Percentiles rank a stretch among this genome's conserved stretches.
These are phyloP conservation scores for Malus hybrid DNA, from an alignment of 331 rosid species.

Conservation along the genomic window DNA sequence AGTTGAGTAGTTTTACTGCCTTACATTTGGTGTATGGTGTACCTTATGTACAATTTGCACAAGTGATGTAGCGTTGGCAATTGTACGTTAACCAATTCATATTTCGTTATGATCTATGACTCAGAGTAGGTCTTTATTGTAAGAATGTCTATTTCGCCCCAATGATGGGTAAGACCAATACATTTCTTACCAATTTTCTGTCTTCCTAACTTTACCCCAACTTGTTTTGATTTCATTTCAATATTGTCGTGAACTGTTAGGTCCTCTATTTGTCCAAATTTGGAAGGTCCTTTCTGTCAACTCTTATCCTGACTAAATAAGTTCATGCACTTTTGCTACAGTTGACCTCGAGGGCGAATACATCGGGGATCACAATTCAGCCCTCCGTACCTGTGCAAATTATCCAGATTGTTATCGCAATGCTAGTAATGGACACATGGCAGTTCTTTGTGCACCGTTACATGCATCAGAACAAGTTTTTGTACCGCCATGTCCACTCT, in stretches of 20 bases:
- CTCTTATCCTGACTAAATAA: background rate
- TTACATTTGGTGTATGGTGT: background rate
- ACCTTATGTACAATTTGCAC: background rate
- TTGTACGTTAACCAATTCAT: background rate
- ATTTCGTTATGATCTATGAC: background rate
- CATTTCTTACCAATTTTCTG: background rate
- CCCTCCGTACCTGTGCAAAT: slow-evolving; percentile 48
- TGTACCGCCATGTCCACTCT: slow-evolving; percentile 81
- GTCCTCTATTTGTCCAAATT: background rate
- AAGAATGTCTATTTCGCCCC: background rate
- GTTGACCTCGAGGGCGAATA: slow-evolving; percentile 44
- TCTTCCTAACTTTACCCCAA: background rate
- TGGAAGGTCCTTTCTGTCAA: background rate
- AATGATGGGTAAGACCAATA: background rate
- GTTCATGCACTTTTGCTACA: slow-evolving; percentile 22
- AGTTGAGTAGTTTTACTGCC: background rate
- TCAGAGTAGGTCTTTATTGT: background rate
- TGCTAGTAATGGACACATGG: slow-evolving; percentile 83
- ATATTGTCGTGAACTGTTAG: background rate
- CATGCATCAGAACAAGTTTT: slow-evolving; percentile 83
- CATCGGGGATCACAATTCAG: slow-evolving; percentile 36
- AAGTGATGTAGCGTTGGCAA: background rate
- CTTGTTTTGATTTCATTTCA: background rate
- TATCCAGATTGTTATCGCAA: slow-evolving; percentile 56
- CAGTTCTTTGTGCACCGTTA: slow-evolving; percentile 81